phyloP scores from a whole-genome alignment of 139 green algal species.

The Desmodesmus armatus region DNA sequence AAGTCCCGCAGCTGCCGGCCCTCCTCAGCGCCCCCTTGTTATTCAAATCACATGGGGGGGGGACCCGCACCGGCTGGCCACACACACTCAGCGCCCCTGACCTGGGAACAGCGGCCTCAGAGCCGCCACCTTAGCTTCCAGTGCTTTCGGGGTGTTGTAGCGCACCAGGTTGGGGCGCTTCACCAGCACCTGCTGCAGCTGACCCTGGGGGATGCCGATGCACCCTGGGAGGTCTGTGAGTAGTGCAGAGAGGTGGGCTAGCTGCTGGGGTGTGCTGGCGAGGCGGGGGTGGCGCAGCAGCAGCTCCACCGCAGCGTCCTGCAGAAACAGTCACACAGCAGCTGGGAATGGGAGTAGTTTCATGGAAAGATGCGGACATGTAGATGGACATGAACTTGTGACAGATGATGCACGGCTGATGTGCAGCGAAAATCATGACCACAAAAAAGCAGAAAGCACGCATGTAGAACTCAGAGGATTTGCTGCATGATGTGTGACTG shows the following conservation, averaged over 20 bases:
- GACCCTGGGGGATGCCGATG: not conserved
- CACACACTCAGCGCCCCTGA: not conserved
- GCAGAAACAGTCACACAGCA: not conserved
- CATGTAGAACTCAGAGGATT: not conserved
- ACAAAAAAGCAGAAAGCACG: not conserved
- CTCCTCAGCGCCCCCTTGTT: too few species aligned
- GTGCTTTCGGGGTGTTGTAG: not conserved
- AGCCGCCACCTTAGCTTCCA: not conserved
- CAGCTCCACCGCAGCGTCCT: constrained; percentile 12
- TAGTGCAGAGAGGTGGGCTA: not conserved
- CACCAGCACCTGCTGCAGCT: not conserved
- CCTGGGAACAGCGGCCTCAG: not conserved
- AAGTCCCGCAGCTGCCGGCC: not conserved
- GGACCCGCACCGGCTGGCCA: not conserved
- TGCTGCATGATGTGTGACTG: not conserved
- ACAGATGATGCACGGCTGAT: too few species aligned
- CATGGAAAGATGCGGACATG: too few species aligned
- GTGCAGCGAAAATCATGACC: not conserved
- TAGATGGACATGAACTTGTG: too few species aligned
- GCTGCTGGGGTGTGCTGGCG: not conserved
- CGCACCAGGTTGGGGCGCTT: not conserved
- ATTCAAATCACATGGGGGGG: not conserved
- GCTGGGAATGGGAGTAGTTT: not conserved
- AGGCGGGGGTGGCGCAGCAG: not conserved
- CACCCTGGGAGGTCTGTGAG: not conserved